Percentiles rank a stretch among this genome's conserved stretches.
These are phyloP conservation scores for Venturia nashicola DNA, from an alignment of 2,329 filamentous ascomycete species.

Conservation along the genomic window DNA sequence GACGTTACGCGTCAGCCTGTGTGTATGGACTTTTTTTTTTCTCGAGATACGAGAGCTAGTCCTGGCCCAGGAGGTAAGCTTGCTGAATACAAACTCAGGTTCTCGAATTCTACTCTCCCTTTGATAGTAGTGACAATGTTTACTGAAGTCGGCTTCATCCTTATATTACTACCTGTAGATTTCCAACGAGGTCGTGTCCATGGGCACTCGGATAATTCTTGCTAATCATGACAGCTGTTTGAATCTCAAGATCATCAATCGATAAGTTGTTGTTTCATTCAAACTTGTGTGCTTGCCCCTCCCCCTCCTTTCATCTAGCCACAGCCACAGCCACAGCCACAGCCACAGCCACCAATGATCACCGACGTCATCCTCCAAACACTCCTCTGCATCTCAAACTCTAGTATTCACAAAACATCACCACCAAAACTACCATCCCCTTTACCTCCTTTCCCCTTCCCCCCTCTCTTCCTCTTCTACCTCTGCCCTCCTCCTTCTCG, in stretches of 20 bases:
- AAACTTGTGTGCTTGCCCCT: too few relatives aligned
- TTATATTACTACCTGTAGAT: too few relatives aligned
- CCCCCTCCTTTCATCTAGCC: neutral
- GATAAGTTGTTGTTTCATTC: neutral
- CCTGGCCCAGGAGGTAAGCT: neutral
- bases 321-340: neutral
- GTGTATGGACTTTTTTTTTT: neutral
- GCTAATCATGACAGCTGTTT: neutral
- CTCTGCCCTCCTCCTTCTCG: neutral
- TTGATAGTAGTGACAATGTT: too few relatives aligned
- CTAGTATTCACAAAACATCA: too few relatives aligned
- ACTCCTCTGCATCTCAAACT: too few relatives aligned
- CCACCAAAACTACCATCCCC: neutral
- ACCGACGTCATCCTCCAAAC: neutral
- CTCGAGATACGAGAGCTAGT: neutral
- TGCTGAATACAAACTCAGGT: neutral
- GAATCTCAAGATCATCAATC: neutral
- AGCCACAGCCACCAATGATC: too few relatives aligned
- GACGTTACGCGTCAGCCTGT: neutral
- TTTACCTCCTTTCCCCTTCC: too few relatives aligned
- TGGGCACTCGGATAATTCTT: neutral
- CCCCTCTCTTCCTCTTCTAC: neutral
- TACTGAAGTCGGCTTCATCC: too few relatives aligned
- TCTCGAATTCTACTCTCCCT: neutral
- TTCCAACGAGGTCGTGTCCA: too few relatives aligned